Evolutionary conservation across 768 basidiomycete genomes (phyloP).

Genomic region (Pisolithus tinctorius): DNA sequence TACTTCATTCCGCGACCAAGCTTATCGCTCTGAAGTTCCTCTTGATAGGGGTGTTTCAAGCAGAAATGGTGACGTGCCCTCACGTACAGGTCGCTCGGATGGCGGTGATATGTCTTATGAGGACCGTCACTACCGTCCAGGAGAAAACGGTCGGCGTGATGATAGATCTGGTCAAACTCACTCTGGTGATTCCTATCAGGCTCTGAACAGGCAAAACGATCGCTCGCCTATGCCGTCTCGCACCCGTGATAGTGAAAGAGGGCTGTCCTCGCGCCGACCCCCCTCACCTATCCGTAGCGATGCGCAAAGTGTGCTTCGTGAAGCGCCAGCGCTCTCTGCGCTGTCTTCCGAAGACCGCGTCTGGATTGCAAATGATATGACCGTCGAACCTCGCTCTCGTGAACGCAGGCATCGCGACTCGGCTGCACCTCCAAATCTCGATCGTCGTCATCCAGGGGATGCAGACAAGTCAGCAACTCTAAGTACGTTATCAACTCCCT

Average conservation of each 20-base stretch:
- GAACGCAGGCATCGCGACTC: conserved; percentile 20
- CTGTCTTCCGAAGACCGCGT: conserved; percentile 20
- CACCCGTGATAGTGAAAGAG: conserved; percentile 18
- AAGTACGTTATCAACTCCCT: conserved; percentile 45
- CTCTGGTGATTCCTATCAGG: conserved; percentile 24
- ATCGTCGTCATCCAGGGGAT: conserved; percentile 20
- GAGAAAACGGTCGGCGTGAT: conserved; percentile 22
- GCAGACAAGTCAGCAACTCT: conserved; percentile 30
- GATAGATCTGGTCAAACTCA: conserved; percentile 20
- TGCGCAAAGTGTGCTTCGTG: conserved; percentile 13
- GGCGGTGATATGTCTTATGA: conserved; percentile 39
- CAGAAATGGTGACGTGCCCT: conserved; percentile 18
- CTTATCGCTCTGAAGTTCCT: conserved; percentile 19
- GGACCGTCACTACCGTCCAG: conserved; percentile 64
- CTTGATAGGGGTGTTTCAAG: conserved; percentile 20
- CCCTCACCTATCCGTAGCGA: conserved; percentile 18
- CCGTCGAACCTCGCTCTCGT: conserved; percentile 8
- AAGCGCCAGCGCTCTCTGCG: conserved; percentile 11
- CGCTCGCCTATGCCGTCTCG: conserved; percentile 19
- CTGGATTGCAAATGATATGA: conserved; percentile 12
- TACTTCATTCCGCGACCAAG: conserved; percentile 19
- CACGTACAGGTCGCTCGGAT: conserved; percentile 26
- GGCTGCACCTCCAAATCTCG: conserved; percentile 13
- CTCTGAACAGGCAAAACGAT: conserved; percentile 12
- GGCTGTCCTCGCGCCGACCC: conserved; percentile 16